Base-by-base conservation (phyloP, 805 yeast genomes). In the Myxozyma sirexii region DNA sequence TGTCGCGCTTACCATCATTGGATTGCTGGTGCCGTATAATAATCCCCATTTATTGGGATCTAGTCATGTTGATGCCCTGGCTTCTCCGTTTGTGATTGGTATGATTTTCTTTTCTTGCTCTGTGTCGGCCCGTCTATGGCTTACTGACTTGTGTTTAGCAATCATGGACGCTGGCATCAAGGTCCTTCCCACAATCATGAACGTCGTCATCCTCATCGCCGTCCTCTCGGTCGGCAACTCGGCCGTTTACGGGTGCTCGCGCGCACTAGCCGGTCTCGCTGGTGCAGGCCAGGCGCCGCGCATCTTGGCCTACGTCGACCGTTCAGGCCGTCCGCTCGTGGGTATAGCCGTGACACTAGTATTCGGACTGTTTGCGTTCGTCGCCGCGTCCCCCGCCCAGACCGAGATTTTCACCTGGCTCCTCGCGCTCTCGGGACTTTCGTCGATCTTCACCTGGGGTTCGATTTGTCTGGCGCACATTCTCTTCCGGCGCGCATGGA, bases 361-460 rank as follows among this genome's bases (percentile, higher is more conserved):
- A 38, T 77, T 85, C 67, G 90, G 89, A 27, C 74, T 82, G 35
- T 71, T 85, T 21, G 82, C 86, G 48, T 85, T 82, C 72, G 76
- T 88, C 45, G 82, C 86, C 41, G 89, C 89, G 4, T 81, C 87
- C 43, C 73, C 78, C 7, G 74, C 79, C 58, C 77, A 84, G 27
- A 60, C 59, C 29, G 67, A 60, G 5, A 86, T 87, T 26, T 89
- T 88, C 75, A 77, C 77, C 65, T 88, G 94, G 94, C 74, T 88
- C 72, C 76, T 86, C 68, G 87, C 92, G 15, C 73, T 88, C 33
- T 84, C 90, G 41, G 92, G 92, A 62, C 76, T 88, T 63, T 84
- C 91, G 0, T 84, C 91, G 15, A 77, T 88, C 60, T 83, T 87
- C 74, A 85, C 89, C 35, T 88, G 96, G 96, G 86, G 85, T 54